Evolutionary conservation across 768 basidiomycete genomes (phyloP).

Genomic region (Russula earlei): DNA sequence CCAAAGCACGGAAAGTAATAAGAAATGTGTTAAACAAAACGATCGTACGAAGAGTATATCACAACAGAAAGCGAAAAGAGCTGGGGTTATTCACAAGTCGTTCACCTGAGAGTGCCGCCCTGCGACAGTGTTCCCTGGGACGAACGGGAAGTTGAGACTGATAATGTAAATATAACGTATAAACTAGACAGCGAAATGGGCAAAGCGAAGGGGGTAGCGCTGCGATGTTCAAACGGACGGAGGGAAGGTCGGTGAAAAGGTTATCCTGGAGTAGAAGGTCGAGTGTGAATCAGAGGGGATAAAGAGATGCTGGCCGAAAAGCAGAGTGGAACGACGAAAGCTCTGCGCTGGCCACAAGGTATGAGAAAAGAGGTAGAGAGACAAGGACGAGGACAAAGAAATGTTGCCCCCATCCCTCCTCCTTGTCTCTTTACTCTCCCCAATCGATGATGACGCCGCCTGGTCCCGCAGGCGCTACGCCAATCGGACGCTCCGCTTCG

Average conservation of each 20-base stretch:
- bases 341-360: not conserved
- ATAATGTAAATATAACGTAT: not conserved
- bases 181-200: not conserved
- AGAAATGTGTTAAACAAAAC: not conserved
- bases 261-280: conserved; percentile 4
- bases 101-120: not conserved
- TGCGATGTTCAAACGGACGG: too few relatives aligned
- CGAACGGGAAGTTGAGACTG: not conserved
- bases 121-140: conserved; percentile 2
- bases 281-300: not conserved
- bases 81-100: not conserved
- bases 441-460: conserved; percentile 74
- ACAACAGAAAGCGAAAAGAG: not conserved
- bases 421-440: conserved; percentile 39
- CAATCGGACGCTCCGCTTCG: conserved; percentile 68
- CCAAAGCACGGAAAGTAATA: conserved; percentile 12
- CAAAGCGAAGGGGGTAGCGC: conserved; percentile 4
- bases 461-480: conserved; percentile 51
- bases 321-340: not conserved
- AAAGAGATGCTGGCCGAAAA: not conserved
- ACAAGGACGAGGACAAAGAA: not conserved
- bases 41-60: not conserved
- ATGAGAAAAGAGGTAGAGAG: not conserved
- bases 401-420: too few relatives aligned
- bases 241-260: not conserved